Conservation (phyloP, 2,329 filamentous ascomycete species). For the Hymenoscyphus occultus region DNA sequence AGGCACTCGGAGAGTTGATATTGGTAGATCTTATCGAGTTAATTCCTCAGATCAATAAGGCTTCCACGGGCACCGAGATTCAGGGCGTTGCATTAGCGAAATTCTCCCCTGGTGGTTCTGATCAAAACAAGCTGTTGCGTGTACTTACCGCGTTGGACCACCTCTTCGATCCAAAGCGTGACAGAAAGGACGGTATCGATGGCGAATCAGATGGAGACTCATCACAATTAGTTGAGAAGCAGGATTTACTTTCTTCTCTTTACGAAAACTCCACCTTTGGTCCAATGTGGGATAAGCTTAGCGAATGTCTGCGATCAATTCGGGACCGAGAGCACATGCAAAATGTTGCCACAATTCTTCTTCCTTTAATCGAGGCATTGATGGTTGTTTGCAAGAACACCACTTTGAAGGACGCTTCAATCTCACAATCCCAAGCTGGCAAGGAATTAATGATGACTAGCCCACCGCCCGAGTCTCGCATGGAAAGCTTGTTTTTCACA, state of each 20-base stretch:
- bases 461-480: slow-evolving; percentile 73
- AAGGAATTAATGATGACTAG: slow-evolving; percentile 74
- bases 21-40: slow-evolving; percentile 81
- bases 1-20: slow-evolving; percentile 79
- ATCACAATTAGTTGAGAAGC: slow-evolving; percentile 61
- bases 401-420: slow-evolving; percentile 46
- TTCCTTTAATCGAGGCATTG: slow-evolving; percentile 90
- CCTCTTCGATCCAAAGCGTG: slow-evolving; percentile 81
- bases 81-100: slow-evolving; percentile 91
- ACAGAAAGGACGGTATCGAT: slow-evolving; percentile 44
- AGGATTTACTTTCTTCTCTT: slow-evolving; percentile 79
- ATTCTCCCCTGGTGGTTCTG: slow-evolving; percentile 92
- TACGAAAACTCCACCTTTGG: slow-evolving; percentile 91
- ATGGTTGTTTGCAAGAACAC: slow-evolving; percentile 99
- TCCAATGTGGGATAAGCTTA: slow-evolving; percentile 87
- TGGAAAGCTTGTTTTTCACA: slow-evolving; percentile 90
- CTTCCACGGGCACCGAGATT: slow-evolving; percentile 86
- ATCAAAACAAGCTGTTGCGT: slow-evolving; percentile 92
- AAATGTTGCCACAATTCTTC: slow-evolving; percentile 91
- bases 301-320: slow-evolving; percentile 82
- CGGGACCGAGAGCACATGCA: slow-evolving; percentile 92
- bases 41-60: slow-evolving; percentile 79
- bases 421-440: slow-evolving; percentile 38
- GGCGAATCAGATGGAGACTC: slow-evolving; percentile 53
- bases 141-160: slow-evolving; percentile 94